Base-by-base conservation (phyloP, 177 flowering plant species). In the Vitis hybrid region DNA sequence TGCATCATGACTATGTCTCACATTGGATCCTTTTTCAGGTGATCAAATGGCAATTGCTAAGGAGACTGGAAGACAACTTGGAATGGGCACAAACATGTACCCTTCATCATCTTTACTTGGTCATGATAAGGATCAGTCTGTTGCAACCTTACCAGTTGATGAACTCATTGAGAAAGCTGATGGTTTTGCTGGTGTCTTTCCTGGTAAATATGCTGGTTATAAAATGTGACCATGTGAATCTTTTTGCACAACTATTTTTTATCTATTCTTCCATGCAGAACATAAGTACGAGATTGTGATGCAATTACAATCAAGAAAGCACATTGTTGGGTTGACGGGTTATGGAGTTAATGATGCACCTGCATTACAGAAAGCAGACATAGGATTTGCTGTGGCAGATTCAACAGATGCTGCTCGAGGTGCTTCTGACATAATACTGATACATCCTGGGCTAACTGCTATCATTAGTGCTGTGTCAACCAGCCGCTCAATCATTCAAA, bases 1-100 rank as follows among this genome's bases (percentile, higher is more conserved):
- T 3, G 30, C 30, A 27, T 27, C 30, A 27, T 27, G 30, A 27
- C 30, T 27, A 3, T 27, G 5, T 27, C 30, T 27, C 30, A 3
- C 30, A 27, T 27, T 57, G 60, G 14, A 9, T 13, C 17, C 17
- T 57, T 58, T 17, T 9, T 4, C 51, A 71, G 74, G 74, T 20
- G 74, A 72, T 24, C 74, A 72, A 46, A 63, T 72, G n/a, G 74
- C 74, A 2, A 72, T 72, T n/a, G 74, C 48, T 5, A 72, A 72
- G 49, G 74, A 72, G 59, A 72, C 74, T 11, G 74, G 74, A 4
- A 35, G 74, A 13, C 21, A 70, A 9, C 66, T 70, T 21, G 72
- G 72, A n/a, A 66, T 66, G 69, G 69, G 69, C 11, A 66, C 69
- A 9, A 66, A 66, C 60, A 66, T 66, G 69, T 66, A 71, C 52